Percentiles rank a stretch among this genome's conserved stretches.
These are phyloP conservation scores for Cryptosporidium parvum DNA, from an alignment of 169 alveolate species.

Conservation along the genomic window DNA sequence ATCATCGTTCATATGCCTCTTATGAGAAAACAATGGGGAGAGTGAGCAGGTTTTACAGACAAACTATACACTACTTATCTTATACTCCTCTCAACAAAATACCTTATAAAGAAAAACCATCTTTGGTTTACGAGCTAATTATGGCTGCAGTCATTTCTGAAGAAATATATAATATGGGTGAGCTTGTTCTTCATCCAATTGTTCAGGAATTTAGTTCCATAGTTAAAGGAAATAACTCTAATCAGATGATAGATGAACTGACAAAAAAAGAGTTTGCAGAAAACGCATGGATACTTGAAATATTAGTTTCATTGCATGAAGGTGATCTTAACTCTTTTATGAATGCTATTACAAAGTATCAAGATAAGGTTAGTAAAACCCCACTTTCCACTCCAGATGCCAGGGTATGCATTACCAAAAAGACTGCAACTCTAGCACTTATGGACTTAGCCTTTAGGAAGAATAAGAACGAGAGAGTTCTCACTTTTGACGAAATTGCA, in stretches of 20 bases:
- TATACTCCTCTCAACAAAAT: slow-evolving; percentile 60
- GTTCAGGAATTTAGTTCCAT: slow-evolving; percentile 65
- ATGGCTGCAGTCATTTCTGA: slow-evolving; percentile 63
- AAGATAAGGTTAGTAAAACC: slow-evolving; percentile 20
- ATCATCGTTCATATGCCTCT: slow-evolving; percentile 65
- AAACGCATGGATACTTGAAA: slow-evolving; percentile 53
- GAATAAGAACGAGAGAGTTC: slow-evolving; percentile 38
- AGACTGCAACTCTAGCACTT: slow-evolving; percentile 61
- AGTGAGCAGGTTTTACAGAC: slow-evolving; percentile 44
- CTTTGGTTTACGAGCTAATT: slow-evolving; percentile 52
- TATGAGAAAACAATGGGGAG: slow-evolving; percentile 66
- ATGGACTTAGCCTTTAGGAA: slow-evolving; percentile 69
- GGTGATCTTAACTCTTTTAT: slow-evolving; percentile 44
- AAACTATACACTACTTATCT: slow-evolving; percentile 34
- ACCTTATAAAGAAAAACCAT: slow-evolving; percentile 28
- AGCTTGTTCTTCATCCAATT: slow-evolving; percentile 62
- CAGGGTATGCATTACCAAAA: slow-evolving; percentile 35
- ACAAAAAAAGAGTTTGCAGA: background rate
- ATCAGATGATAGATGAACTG: slow-evolving; percentile 2
- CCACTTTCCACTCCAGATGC: slow-evolving; percentile 45
- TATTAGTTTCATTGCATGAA: slow-evolving; percentile 61
- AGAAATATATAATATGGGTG: slow-evolving; percentile 63
- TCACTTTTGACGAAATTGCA: slow-evolving; percentile 59
- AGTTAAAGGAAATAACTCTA: slow-evolving; percentile 10
- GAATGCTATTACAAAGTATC: slow-evolving; percentile 26